Conservation (phyloP, 139 green algal genomes). For the Chlamydomonas sphaeroides region DNA sequence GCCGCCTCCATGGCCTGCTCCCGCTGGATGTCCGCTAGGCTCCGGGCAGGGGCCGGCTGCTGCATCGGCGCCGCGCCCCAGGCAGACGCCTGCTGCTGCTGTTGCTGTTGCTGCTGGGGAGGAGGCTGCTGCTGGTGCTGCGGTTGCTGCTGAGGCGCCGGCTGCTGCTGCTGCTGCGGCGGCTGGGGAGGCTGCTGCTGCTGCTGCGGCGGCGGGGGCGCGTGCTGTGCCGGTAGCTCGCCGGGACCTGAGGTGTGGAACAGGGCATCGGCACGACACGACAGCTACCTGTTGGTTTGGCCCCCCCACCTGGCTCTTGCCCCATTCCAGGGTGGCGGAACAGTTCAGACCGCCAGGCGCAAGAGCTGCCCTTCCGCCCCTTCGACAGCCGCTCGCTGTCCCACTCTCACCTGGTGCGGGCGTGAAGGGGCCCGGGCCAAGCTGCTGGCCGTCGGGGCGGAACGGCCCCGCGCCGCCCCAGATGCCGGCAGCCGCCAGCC, state of each 20-base stretch:
- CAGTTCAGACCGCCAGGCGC: no score
- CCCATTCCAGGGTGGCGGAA: no score
- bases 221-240: no score
- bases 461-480: conserved; percentile 13
- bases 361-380: no score
- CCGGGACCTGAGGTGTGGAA: no score
- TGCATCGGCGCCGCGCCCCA: conserved; percentile 26
- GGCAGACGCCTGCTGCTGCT: background rate
- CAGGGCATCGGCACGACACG: no score
- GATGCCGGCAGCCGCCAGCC: background rate
- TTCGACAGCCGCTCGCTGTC: no score
- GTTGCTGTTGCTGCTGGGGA: background rate
- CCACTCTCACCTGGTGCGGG: background rate
- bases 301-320: no score
- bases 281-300: no score
- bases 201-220: background rate
- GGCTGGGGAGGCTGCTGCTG: conserved; percentile 38
- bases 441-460: conserved; percentile 8
- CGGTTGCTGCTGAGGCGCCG: background rate
- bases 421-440: conserved; percentile 9
- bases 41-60: background rate
- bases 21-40: conserved; percentile 44
- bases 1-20: conserved; percentile 42
- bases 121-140: background rate
- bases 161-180: conserved; percentile 7